phyloP scores from a whole-genome alignment of 164 flowering plant genomes.

The Annona squamosa region DNA sequence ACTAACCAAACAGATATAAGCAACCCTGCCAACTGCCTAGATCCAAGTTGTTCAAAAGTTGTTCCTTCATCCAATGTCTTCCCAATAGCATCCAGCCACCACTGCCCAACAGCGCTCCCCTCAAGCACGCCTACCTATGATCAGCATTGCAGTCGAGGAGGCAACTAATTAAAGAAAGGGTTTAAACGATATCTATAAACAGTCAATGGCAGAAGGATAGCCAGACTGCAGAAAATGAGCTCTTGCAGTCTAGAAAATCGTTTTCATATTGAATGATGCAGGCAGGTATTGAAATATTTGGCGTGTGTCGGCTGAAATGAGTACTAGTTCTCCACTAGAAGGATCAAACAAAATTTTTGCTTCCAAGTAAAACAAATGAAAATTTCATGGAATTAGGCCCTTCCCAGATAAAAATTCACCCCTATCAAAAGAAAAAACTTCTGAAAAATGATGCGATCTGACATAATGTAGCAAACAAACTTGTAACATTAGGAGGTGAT shows the following conservation, averaged over 20 bases:
- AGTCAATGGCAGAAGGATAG: not conserved
- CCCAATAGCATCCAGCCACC: slow-evolving; percentile 92
- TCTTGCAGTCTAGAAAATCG: not conserved
- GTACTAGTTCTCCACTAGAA: not conserved
- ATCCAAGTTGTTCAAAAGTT: slow-evolving; percentile 83
- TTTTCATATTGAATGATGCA: not conserved
- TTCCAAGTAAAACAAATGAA: too few species aligned
- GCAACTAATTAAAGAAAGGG: not conserved
- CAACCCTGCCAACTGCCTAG: slow-evolving; percentile 95
- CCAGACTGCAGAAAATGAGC: not conserved
- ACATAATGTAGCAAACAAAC: not conserved
- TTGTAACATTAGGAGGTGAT: not conserved
- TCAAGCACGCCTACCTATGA: slow-evolving; percentile 84
- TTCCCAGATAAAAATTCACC: not conserved
- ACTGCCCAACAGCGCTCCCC: slow-evolving; percentile 84
- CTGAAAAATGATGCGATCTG: not conserved
- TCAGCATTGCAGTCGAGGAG: slow-evolving; percentile 4
- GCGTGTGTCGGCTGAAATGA: not conserved
- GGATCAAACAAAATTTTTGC: not conserved
- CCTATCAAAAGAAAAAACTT: not conserved
- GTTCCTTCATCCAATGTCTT: slow-evolving; percentile 69
- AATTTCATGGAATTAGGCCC: not conserved
- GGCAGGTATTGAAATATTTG: too few species aligned
- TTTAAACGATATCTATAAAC: not conserved
- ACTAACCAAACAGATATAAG: slow-evolving; percentile 83